Conservation (phyloP, 192 early-diverging fungal genomes). For the Coemansia sp. region DNA sequence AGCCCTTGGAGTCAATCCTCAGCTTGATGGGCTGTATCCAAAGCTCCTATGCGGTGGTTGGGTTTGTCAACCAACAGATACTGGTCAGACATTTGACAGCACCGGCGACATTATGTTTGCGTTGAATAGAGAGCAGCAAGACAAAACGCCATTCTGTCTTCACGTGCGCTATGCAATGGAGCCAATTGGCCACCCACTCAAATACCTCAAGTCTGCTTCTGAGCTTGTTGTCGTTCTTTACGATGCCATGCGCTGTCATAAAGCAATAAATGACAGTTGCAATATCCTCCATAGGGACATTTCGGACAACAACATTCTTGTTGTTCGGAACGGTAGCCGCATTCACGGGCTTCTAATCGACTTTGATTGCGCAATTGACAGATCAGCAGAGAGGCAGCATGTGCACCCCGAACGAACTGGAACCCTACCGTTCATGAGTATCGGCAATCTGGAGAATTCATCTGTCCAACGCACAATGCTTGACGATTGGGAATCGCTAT, state of each 20-base stretch:
- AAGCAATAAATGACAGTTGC: background rate
- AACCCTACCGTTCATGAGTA: conserved; percentile 10
- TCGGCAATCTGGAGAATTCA: background rate
- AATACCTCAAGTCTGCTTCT: background rate
- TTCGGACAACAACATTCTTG: conserved; percentile 11
- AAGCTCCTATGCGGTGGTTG: background rate
- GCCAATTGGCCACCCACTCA: conserved; percentile 1
- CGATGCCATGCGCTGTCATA: conserved; percentile 9
- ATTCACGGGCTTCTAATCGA: conserved; percentile 7
- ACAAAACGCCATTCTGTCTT: conserved; percentile 2
- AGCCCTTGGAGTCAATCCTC: background rate
- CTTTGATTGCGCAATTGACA: conserved; percentile 9
- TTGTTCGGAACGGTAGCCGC: background rate
- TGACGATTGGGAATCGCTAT: background rate
- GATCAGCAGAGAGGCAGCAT: background rate
- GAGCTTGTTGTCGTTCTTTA: conserved; percentile 3
- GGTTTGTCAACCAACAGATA: background rate
- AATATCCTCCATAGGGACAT: conserved; percentile 4
- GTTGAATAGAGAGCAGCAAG: background rate
- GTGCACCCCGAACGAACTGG: conserved; percentile 6
- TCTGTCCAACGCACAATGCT: conserved; percentile 3
- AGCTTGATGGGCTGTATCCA: conserved; percentile 3
- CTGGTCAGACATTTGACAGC: background rate
- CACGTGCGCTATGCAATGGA: conserved; percentile 11
- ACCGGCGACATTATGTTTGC: background rate